These are phyloP conservation scores for Colletotrichum sp. DNA, from an alignment of 2,329 filamentous ascomycete species.

Conservation along the genomic window DNA sequence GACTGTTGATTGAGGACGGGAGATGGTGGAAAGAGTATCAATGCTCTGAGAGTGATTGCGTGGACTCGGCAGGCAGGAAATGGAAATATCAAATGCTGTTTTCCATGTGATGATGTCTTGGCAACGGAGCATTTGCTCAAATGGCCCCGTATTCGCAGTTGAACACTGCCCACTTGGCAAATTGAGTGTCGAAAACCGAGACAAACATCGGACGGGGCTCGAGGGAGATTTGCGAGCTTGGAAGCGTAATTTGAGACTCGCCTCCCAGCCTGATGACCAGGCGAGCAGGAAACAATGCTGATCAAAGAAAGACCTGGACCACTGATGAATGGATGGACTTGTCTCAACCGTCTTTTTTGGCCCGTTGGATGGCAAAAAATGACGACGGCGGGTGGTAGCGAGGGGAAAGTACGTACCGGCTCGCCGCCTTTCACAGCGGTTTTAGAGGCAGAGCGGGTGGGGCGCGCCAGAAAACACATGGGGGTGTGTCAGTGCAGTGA, in stretches of 20 bases:
- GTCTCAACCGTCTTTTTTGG: not conserved
- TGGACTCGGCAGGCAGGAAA: not conserved
- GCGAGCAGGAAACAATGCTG: not conserved
- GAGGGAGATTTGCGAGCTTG: not conserved
- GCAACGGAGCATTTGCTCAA: not conserved
- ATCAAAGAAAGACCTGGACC: not conserved
- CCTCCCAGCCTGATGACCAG: not conserved
- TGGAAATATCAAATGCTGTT: not conserved
- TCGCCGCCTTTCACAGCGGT: not conserved
- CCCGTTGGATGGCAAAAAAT: not conserved
- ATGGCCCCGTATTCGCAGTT: not conserved
- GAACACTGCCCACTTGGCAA: not conserved
- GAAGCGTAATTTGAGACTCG: not conserved
- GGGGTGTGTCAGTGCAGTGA: conserved; percentile 11
- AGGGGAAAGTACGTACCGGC: not conserved
- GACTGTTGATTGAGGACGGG: not conserved
- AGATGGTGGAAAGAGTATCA: not conserved
- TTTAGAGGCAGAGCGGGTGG: not conserved
- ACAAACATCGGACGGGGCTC: not conserved
- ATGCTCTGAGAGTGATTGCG: not conserved
- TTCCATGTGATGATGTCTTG: not conserved
- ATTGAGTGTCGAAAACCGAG: not conserved
- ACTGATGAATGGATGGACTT: not conserved
- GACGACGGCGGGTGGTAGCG: conserved; percentile 1
- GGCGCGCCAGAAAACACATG: conserved; percentile 3